These are phyloP conservation scores for Yarrowia alimentaria DNA, from an alignment of 805 yeast genomes.

Conservation along the genomic window DNA sequence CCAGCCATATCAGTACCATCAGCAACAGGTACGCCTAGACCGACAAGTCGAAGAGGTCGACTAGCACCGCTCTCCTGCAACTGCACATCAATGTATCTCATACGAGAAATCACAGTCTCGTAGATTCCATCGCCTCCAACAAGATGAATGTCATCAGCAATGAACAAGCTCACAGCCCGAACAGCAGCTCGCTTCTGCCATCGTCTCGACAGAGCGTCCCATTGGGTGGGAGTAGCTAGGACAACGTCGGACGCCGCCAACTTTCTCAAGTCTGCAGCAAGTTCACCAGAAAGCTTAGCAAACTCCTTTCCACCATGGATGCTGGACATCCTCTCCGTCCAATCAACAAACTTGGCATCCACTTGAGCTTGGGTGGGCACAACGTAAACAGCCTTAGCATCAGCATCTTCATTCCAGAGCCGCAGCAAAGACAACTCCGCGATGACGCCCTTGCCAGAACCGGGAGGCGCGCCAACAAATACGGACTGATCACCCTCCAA, in stretches of 20 bases:
- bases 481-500: conserved; percentile 58
- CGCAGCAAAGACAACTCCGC: conserved; percentile 72
- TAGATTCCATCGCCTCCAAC: conserved; percentile 71
- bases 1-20: conserved; percentile 76
- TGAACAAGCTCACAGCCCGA: conserved; percentile 62
- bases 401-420: conserved; percentile 63
- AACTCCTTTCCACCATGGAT: conserved; percentile 57
- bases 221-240: conserved; percentile 75
- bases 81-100: conserved; percentile 67
- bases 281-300: conserved; percentile 57
- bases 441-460: conserved; percentile 68
- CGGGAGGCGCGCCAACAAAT: conserved; percentile 70
- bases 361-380: conserved; percentile 59
- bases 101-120: conserved; percentile 68
- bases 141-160: conserved; percentile 71
- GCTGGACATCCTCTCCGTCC: conserved; percentile 52
- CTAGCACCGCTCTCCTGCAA: conserved; percentile 37
- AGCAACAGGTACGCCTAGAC: conserved; percentile 64
- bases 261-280: conserved; percentile 52
- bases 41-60: conserved; percentile 58
- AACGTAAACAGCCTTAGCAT: conserved; percentile 72
- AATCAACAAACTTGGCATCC: conserved; percentile 47
- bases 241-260: conserved; percentile 64
- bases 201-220: conserved; percentile 67
- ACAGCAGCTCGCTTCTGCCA: conserved; percentile 78